phyloP scores from a whole-genome alignment of 2,329 filamentous ascomycete species.

The Ambrosiella beaveri region DNA sequence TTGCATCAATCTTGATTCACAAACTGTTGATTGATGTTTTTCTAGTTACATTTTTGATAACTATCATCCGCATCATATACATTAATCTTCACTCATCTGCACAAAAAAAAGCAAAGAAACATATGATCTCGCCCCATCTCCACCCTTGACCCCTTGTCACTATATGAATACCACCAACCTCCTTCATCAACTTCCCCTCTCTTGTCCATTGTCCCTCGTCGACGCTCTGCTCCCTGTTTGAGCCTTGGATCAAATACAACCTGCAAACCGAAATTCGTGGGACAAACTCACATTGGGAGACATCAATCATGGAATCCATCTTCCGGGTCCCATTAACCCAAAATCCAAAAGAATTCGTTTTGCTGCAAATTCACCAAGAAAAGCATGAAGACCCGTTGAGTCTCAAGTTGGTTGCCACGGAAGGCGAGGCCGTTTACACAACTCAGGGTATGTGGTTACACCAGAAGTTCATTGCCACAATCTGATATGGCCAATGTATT shows the following conservation, averaged over 20 bases:
- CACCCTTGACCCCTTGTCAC: not conserved
- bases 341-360: slow-evolving; percentile 34
- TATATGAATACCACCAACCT: not conserved
- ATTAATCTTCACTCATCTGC: too few species aligned
- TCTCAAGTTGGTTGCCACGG: slow-evolving; percentile 50
- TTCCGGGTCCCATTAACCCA: slow-evolving; percentile 42
- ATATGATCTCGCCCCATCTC: not conserved
- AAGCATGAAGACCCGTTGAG: slow-evolving; percentile 38
- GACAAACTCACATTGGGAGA: not conserved
- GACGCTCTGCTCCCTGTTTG: not conserved
- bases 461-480: not conserved
- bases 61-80: too few species aligned
- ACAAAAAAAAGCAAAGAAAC: too few species aligned
- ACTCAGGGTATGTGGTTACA: slow-evolving; percentile 32
- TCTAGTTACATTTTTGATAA: too few species aligned
- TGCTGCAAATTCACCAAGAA: slow-evolving; percentile 38
- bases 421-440: slow-evolving; percentile 44
- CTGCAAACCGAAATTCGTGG: not conserved
- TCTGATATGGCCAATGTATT: not conserved
- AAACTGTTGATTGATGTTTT: too few species aligned
- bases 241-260: not conserved
- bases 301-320: slow-evolving; percentile 20
- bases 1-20: too few species aligned
- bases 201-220: not conserved
- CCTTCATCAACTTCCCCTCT: not conserved